These are phyloP conservation scores for Fonsecaea nubica DNA, from an alignment of 2,329 filamentous ascomycete genomes.

Conservation along the genomic window DNA sequence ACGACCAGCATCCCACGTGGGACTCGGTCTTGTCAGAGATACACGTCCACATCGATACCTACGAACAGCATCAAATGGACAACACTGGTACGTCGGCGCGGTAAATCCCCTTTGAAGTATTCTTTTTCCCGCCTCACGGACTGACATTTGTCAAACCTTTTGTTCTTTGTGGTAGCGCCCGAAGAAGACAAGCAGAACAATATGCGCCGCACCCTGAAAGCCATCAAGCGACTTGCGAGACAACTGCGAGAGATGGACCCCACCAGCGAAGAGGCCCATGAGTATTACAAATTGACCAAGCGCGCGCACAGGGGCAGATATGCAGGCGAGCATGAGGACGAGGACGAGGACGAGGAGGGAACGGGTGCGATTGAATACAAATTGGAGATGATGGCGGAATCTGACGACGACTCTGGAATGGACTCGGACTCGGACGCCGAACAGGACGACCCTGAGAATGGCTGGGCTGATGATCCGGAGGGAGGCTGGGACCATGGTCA, in stretches of 20 bases:
- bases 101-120: background rate
- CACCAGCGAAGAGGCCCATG: background rate
- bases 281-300: slow-evolving; percentile 4
- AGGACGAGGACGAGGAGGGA: background rate
- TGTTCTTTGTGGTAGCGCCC: background rate
- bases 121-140: background rate
- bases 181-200: slow-evolving; percentile 8
- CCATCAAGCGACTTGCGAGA: slow-evolving; percentile 1
- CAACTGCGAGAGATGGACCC: slow-evolving; percentile 7
- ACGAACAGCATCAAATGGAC: background rate
- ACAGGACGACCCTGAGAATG: background rate
- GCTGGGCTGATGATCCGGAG: background rate
- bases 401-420: slow-evolving; percentile 1
- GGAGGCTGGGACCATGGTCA: background rate
- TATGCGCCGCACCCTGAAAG: background rate
- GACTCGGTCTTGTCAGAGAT: background rate
- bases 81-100: background rate
- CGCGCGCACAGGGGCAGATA: slow-evolving; percentile 11
- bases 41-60: background rate
- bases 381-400: background rate
- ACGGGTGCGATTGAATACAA: background rate
- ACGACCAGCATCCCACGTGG: background rate
- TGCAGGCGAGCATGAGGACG: background rate
- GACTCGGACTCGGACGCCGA: slow-evolving; percentile 5
- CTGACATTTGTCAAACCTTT: no score